phyloP scores from a whole-genome alignment of 805 yeast genomes.

The Candida germanica region DNA sequence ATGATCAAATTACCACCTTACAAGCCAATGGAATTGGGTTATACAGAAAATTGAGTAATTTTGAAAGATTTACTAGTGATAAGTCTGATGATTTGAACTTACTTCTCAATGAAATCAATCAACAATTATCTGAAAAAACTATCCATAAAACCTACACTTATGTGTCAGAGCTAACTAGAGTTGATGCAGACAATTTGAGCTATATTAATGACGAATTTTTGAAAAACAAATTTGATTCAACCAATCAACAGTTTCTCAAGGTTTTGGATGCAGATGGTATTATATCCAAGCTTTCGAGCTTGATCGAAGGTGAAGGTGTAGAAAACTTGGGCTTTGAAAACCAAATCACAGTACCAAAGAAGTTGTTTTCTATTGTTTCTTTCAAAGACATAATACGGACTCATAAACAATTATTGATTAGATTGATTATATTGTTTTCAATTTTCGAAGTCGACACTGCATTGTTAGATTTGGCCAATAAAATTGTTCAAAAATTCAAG shows the following conservation, averaged over 20 bases:
- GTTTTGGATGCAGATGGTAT: conserved; percentile 22
- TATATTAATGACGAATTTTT: conserved; percentile 23
- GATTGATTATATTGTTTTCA: conserved; percentile 28
- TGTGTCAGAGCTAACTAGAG: background rate
- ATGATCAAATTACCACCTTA: conserved; percentile 16
- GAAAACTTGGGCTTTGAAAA: conserved; percentile 8
- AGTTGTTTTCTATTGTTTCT: conserved; percentile 20
- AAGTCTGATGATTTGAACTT: conserved; percentile 15
- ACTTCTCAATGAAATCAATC: conserved; percentile 20
- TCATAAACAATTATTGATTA: conserved; percentile 30
- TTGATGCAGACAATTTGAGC: conserved; percentile 13
- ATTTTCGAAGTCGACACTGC: conserved; percentile 31
- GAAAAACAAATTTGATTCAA: conserved; percentile 23
- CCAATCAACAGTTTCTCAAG: conserved; percentile 17
- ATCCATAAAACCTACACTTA: conserved; percentile 19
- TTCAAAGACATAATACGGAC: conserved; percentile 26
- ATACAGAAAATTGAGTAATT: conserved; percentile 30
- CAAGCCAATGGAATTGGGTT: conserved; percentile 35
- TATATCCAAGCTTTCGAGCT: conserved; percentile 2
- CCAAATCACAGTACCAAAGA: conserved; percentile 21
- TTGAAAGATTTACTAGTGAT: conserved; percentile 21
- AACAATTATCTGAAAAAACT: conserved; percentile 28
- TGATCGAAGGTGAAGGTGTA: conserved; percentile 6
- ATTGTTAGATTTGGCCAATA: conserved; percentile 21
- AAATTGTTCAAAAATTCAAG: conserved; percentile 21